Evolutionary conservation across 179 eudicot genomes (phyloP).

Genomic region (Spinacia oleracea): DNA sequence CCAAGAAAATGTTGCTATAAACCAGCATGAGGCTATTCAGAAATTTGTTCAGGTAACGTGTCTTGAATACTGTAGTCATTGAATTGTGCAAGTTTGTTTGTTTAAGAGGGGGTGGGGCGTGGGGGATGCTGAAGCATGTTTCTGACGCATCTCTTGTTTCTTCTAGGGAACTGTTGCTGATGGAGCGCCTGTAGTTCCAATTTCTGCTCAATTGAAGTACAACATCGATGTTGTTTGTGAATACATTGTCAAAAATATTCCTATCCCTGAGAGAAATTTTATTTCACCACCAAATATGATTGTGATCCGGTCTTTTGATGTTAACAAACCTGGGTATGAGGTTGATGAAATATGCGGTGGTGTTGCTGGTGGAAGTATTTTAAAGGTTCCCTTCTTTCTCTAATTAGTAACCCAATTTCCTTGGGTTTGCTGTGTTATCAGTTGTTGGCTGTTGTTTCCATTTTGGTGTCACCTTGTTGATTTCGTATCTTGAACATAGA

Average conservation of each 20-base stretch:
- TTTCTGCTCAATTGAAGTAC: constrained; percentile 93
- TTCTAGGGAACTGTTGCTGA: constrained; percentile 89
- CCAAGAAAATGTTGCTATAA: constrained; percentile 91
- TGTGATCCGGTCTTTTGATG: constrained; percentile 91
- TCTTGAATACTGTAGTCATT: constrained; percentile 1
- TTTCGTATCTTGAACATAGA: neutral
- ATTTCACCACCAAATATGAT: constrained; percentile 94
- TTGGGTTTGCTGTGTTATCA: neutral
- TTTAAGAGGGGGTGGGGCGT: neutral
- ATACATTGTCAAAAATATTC: constrained; percentile 82
- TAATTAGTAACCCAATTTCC: neutral
- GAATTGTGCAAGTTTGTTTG: neutral
- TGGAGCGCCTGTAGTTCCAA: constrained; percentile 89
- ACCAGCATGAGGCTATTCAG: constrained; percentile 90
- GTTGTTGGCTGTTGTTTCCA: neutral
- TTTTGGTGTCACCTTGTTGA: neutral
- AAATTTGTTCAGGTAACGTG: constrained; percentile 74
- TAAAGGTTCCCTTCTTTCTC: constrained; percentile 51
- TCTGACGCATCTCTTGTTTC: neutral
- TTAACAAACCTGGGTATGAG: constrained; percentile 91
- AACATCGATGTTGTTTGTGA: constrained; percentile 92
- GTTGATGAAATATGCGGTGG: constrained; percentile 94
- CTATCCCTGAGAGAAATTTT: constrained; percentile 88
- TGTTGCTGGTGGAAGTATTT: constrained; percentile 97
- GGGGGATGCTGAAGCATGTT: neutral